Conservation (phyloP, 495 filamentous ascomycete genomes). For the Hypoxylon trugodes region DNA sequence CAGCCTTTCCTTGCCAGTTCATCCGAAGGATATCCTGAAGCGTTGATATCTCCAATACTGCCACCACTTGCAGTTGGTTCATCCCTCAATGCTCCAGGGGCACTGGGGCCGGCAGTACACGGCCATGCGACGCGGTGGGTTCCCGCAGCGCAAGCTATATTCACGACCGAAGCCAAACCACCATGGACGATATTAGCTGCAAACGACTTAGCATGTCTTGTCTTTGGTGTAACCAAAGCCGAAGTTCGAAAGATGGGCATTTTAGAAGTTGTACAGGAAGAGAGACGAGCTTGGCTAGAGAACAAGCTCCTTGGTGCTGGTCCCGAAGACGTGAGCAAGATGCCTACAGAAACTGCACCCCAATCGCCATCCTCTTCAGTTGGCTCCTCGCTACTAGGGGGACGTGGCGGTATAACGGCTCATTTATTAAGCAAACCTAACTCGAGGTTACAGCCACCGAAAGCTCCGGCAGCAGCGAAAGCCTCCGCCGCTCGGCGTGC, state of each 20-base stretch:
- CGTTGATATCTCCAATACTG: slow-evolving; percentile 49
- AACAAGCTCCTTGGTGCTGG: slow-evolving; percentile 74
- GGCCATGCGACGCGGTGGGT: slow-evolving; percentile 90
- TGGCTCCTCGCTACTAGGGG: slow-evolving; percentile 62
- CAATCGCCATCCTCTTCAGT: slow-evolving; percentile 50
- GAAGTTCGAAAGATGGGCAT: slow-evolving; percentile 96
- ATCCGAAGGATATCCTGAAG: slow-evolving; percentile 54
- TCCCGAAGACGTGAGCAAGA: slow-evolving; percentile 49
- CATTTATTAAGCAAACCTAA: slow-evolving; percentile 87
- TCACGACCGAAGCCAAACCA: slow-evolving; percentile 84
- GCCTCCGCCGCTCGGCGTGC: slow-evolving; percentile 68
- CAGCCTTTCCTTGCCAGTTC: slow-evolving; percentile 75
- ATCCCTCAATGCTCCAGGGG: slow-evolving; percentile 41
- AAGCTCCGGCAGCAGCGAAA: too few species aligned
- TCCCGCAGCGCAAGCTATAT: slow-evolving; percentile 93
- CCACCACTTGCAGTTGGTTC: slow-evolving; percentile 50
- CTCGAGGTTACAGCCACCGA: slow-evolving; percentile 66
- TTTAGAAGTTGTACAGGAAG: slow-evolving; percentile 89
- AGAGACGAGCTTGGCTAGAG: slow-evolving; percentile 88
- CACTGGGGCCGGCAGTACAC: slow-evolving; percentile 63
- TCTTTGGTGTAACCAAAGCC: slow-evolving; percentile 93
- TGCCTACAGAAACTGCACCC: slow-evolving; percentile 52
- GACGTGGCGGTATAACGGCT: slow-evolving; percentile 84
- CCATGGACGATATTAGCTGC: slow-evolving; percentile 97
- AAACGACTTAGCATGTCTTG: slow-evolving; percentile 95